These are phyloP conservation scores for Gastrolobium bilobum DNA, from an alignment of 306 rosid genomes.

Conservation along the genomic window DNA sequence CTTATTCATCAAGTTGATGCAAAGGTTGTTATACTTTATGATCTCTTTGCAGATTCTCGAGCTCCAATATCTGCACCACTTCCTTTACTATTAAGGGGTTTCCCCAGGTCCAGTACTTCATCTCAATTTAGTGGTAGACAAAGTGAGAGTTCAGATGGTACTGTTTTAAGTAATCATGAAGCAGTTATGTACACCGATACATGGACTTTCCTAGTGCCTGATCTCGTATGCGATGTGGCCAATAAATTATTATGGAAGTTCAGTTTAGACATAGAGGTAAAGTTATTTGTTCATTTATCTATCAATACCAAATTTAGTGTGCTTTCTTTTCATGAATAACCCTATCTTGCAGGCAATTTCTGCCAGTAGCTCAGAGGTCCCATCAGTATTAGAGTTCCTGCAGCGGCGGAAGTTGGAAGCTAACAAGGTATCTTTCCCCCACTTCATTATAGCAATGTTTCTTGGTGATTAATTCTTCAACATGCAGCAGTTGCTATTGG, in stretches of 20 bases:
- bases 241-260: constrained; percentile 84
- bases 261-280: constrained; percentile 88
- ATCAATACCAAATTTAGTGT: constrained; percentile 19
- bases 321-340: constrained; percentile 40
- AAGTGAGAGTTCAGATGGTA: constrained; percentile 61
- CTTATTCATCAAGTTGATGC: constrained; percentile 98
- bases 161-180: constrained; percentile 61
- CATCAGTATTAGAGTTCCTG: constrained; percentile 92
- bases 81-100: constrained; percentile 87
- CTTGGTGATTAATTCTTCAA: constrained; percentile 37
- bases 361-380: constrained; percentile 95
- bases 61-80: constrained; percentile 99
- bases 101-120: constrained; percentile 67
- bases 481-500: constrained; percentile 24
- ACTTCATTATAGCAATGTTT: constrained; percentile 28
- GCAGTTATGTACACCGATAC: constrained; percentile 71
- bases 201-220: constrained; percentile 91
- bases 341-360: constrained; percentile 80
- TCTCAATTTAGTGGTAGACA: constrained; percentile 71
- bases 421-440: constrained; percentile 64
- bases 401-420: constrained; percentile 93
- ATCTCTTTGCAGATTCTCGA: constrained; percentile 83
- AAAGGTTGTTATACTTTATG: constrained; percentile 94
- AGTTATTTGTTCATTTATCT: constrained; percentile 47
- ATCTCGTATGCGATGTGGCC: constrained; percentile 80